These are phyloP conservation scores for Aspergillus vadensis DNA, from an alignment of 2,329 filamentous ascomycete genomes.

Conservation along the genomic window DNA sequence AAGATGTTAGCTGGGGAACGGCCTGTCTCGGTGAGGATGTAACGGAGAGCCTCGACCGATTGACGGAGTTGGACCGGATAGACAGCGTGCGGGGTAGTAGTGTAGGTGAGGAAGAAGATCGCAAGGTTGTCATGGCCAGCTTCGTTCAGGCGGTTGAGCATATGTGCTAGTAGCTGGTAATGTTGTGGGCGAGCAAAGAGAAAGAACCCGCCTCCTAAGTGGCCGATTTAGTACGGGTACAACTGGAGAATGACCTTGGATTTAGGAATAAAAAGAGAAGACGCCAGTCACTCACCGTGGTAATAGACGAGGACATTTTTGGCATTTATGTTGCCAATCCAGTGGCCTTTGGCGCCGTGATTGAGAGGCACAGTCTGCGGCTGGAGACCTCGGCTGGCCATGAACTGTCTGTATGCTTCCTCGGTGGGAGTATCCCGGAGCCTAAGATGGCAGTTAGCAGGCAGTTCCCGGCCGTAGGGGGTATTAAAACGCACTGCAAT, in stretches of 20 bases:
- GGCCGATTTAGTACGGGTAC: neutral
- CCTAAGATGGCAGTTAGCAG: conserved; percentile 20
- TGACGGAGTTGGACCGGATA: conserved; percentile 46
- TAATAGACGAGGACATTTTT: conserved; percentile 44
- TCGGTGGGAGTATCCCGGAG: conserved; percentile 28
- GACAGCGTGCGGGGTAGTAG: conserved; percentile 46
- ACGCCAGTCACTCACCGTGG: conserved; percentile 33
- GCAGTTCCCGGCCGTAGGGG: neutral
- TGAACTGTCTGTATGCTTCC: conserved; percentile 28
- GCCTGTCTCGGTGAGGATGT: conserved; percentile 37
- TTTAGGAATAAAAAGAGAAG: neutral
- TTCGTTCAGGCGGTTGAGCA: conserved; percentile 43
- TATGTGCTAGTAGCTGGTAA: conserved; percentile 47
- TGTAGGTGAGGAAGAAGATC: conserved; percentile 57
- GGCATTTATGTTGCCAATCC: conserved; percentile 43
- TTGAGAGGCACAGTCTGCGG: conserved; percentile 35
- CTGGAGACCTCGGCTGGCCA: conserved; percentile 28
- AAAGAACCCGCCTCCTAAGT: conserved; percentile 57
- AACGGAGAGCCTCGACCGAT: conserved; percentile 40
- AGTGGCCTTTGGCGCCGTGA: conserved; percentile 38
- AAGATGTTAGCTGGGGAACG: conserved; percentile 38
- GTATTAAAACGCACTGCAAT: conserved; percentile 32
- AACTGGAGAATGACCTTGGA: neutral
- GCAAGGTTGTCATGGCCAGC: conserved; percentile 46
- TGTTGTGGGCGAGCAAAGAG: conserved; percentile 46